Conservation (phyloP, 2,329 filamentous ascomycete species). For the Aspergillus neoniger region DNA sequence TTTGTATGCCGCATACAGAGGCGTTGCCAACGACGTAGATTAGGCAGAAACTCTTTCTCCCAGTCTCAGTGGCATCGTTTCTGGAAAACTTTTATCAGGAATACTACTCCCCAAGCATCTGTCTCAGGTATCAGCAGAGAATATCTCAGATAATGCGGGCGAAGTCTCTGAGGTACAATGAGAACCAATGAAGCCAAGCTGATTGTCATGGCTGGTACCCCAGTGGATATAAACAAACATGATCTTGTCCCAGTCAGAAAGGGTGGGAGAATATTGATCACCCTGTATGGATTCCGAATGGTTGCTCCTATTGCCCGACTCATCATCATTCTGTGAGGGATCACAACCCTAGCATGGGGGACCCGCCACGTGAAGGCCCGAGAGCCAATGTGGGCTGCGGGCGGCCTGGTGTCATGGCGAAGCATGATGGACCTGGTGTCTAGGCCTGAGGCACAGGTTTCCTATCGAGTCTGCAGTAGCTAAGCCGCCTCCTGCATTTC, state of each 20-base stretch:
- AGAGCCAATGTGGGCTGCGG: not conserved
- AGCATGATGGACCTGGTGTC: not conserved
- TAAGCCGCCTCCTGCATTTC: slow-evolving; percentile 8
- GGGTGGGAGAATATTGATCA: not conserved
- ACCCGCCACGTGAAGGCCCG: slow-evolving; percentile 7
- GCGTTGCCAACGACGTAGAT: too few relatives aligned
- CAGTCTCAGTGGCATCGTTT: too few relatives aligned
- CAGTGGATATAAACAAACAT: not conserved
- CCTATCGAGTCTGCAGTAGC: not conserved
- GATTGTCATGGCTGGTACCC: too few relatives aligned
- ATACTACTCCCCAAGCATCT: too few relatives aligned
- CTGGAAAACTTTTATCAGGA: too few relatives aligned
- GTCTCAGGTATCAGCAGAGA: too few relatives aligned
- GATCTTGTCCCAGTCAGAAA: not conserved
- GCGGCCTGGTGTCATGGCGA: not conserved
- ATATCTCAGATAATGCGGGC: too few relatives aligned
- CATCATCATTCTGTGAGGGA: slow-evolving; percentile 3
- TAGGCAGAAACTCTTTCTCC: too few relatives aligned
- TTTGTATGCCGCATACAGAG: too few relatives aligned
- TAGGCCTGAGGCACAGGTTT: slow-evolving; percentile 1
- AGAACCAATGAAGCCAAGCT: too few relatives aligned
- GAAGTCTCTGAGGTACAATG: too few relatives aligned
- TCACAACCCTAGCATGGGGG: slow-evolving; percentile 1
- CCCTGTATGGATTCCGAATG: not conserved
- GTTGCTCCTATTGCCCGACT: not conserved